A percentile compares a stretch with the other conserved stretches of the same genome.
Evolutionary conservation across 164 flowering plant species (phyloP).

Genomic region (Stephania cephalantha): DNA sequence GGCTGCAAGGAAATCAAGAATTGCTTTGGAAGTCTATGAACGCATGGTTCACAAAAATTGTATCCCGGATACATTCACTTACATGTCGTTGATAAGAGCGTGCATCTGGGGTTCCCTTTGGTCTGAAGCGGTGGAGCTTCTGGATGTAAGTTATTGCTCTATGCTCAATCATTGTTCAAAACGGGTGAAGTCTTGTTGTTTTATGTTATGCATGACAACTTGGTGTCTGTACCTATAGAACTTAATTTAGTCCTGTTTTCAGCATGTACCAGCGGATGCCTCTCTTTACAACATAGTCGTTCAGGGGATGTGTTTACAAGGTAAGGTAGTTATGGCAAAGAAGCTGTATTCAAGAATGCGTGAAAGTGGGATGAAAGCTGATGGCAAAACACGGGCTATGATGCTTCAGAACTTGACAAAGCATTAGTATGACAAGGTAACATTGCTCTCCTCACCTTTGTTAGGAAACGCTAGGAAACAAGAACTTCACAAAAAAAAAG

Average conservation of each 20-base stretch:
- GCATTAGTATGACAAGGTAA: conserved; percentile 7
- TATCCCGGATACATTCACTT: conserved; percentile 65
- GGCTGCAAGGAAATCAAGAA: conserved; percentile 65
- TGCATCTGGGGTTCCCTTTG: conserved; percentile 85
- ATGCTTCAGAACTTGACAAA: conserved; percentile 61
- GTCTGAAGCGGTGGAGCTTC: conserved; percentile 56
- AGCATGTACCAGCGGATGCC: conserved; percentile 45
- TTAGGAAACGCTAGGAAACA: not conserved
- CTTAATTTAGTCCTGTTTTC: conserved; percentile 13
- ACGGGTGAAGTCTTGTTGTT: not conserved
- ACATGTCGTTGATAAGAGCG: conserved; percentile 60
- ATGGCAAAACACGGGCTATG: conserved; percentile 78
- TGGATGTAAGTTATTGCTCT: conserved; percentile 43
- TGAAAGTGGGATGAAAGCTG: conserved; percentile 49
- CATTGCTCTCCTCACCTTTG: conserved; percentile 10
- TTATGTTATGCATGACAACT: not conserved
- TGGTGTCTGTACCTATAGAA: not conserved
- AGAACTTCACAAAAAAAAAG: too few species aligned
- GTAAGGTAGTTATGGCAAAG: conserved; percentile 47
- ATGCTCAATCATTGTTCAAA: not conserved
- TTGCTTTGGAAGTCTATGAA: conserved; percentile 73
- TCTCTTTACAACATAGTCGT: conserved; percentile 70
- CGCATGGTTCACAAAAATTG: conserved; percentile 66
- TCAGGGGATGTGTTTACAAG: conserved; percentile 70
- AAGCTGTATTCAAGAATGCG: conserved; percentile 62